Evolutionary conservation across 345 rosid species (phyloP), one percentile per base, ranked within the genome.

Genomic region (Euclidium syriacum): DNA sequence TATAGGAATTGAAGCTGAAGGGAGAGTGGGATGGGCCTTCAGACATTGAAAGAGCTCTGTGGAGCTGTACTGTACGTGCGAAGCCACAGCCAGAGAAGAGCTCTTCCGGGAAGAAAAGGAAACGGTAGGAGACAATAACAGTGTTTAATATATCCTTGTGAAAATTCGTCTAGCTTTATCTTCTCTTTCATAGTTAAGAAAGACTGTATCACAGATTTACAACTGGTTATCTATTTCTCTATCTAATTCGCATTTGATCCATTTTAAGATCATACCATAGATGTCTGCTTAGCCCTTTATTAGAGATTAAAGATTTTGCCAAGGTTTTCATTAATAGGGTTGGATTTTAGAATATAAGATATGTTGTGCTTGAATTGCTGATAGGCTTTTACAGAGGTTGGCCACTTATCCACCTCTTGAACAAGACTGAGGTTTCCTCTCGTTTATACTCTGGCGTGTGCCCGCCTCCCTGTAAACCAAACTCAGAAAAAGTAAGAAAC

Each of bases 41-140:
- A 5, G 96, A 86, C 62, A 75, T 89, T 26, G 98, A 92, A 78
- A 83, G 88, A 73, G 88, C 94, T 36, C 66, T 89, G 41, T 87
- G 98, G 98, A 84, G 95, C 73, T 79, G 82, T 60, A 79, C 73
- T 26, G 39, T 77, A 18, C 70, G 77, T 38, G 58, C 70, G 36
- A 86, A 80, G 48, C 44, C 48, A 69, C 26, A 35, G 18, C 20
- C 77, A 24, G 68, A 59, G 65, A 70, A 75, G 78, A 71, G 39
- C 62, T 47, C 70, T 4, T 57, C 72, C 8, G 85, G 73, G 76
- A 79, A 85, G 71, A 92, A 84, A 80, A 76, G 96, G 70, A 85
- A 84, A 70, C 79, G 69, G 20, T 81, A 79, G 82, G 33, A 57
- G 57, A 9, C 25, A 19, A 33, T 1, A 25, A 36, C 0, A 30